Conservation (phyloP, 2,329 filamentous ascomycete genomes). For the Phoma sp. region DNA sequence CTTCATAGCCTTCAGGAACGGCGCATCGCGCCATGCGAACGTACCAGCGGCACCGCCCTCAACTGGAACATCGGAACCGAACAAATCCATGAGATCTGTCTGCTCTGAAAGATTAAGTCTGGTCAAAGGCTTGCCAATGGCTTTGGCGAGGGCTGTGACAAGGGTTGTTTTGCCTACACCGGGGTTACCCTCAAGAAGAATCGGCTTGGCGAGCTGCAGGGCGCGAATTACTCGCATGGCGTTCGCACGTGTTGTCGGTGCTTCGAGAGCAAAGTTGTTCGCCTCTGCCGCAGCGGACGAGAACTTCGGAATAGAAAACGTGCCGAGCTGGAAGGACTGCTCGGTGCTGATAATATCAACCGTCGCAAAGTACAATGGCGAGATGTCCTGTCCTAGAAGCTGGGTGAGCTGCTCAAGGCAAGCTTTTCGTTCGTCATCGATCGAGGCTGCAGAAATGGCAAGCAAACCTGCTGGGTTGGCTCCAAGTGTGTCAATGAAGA, state of each 20-base stretch:
- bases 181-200: constrained; percentile 94
- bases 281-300: constrained; percentile 56
- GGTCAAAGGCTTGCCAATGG: constrained; percentile 82
- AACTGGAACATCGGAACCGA: constrained; percentile 93
- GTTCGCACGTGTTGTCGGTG: constrained; percentile 88
- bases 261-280: constrained; percentile 78
- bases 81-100: constrained; percentile 96
- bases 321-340: constrained; percentile 70
- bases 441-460: constrained; percentile 72
- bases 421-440: constrained; percentile 72
- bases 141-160: constrained; percentile 81
- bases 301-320: constrained; percentile 71
- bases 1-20: constrained; percentile 96
- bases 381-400: constrained; percentile 70
- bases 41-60: constrained; percentile 90
- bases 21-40: constrained; percentile 95
- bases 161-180: constrained; percentile 98
- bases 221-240: constrained; percentile 90
- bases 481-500: constrained; percentile 93
- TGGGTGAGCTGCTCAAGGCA: constrained; percentile 77
- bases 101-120: constrained; percentile 98
- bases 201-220: constrained; percentile 86
- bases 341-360: constrained; percentile 66
- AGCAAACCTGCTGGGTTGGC: constrained; percentile 92
- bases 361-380: constrained; percentile 68